Base-by-base conservation (phyloP, 2,329 filamentous ascomycete species). In the Diplodia corticola region DNA sequence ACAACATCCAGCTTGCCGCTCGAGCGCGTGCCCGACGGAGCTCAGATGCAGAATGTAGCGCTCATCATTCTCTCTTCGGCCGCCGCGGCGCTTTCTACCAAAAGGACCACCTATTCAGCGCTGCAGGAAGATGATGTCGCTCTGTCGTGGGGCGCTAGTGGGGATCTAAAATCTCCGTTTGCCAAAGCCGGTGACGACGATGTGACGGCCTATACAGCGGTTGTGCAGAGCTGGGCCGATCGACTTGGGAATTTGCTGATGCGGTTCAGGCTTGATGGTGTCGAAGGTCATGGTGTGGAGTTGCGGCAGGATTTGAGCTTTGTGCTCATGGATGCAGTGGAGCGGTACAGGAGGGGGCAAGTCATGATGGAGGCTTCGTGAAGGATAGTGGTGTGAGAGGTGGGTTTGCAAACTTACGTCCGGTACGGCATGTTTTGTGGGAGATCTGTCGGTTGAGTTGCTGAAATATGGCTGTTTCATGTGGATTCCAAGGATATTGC, bases 1-100 rank as follows among this genome's bases (percentile, higher is more conserved):
- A 70, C 69, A 1, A 79, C 79, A 0, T 76, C 75, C 1, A 72
- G 67, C 10, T 70, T 81, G 0, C 76, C 78, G 0, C 75, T 82
- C 5, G 78, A 82, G 66, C 74, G 73, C 7, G 73, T 73, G 4
- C 78, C 79, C 1, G 60, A 66, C 4, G 72, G 71, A 9, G 69
- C 67, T 35, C 69, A 69, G 2, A 71, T 70, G n/a, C 76, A 78
- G 12, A 63, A 72, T 24, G 6, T 75, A 4, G 30, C 40, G 7
- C 40, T 15, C 6, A 22, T 66, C 10, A 30, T 33, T 10, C 33
- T 35, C 9, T 28, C 28, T 1, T 9, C 55, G 2, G 4, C 6
- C 22, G 7, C 50, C 17, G 26, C 5, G 6, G 24, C 22, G 17
- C 9, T 17, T 24, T 17, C 15, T 20, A 15, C 30, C 15, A 12